Percentiles rank a stretch among this genome's conserved stretches.
These are phyloP conservation scores for Paradendryphiella salina DNA, from an alignment of 2,329 filamentous ascomycete species.

Conservation along the genomic window DNA sequence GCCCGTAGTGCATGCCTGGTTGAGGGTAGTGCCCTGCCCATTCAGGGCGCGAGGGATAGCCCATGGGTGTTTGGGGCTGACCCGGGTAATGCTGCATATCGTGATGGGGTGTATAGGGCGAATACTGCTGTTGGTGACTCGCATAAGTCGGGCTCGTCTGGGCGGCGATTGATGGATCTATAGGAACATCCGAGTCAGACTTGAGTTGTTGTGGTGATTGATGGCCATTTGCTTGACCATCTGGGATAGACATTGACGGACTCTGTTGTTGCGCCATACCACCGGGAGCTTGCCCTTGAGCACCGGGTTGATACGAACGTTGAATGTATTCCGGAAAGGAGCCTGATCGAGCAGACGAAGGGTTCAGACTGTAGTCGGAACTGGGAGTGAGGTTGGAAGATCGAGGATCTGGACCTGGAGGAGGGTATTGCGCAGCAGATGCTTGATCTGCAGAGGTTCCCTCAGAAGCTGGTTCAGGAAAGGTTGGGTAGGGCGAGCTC, in stretches of 20 bases:
- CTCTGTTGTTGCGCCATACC: conserved; percentile 99
- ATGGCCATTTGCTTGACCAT: conserved; percentile 73
- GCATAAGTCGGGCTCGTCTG: conserved; percentile 90
- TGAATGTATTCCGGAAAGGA: conserved; percentile 84
- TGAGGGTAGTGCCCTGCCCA: conserved; percentile 65
- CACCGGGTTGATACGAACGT: conserved; percentile 78
- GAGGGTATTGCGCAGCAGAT: conserved; percentile 85
- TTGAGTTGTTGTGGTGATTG: conserved; percentile 69
- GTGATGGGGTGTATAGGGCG: conserved; percentile 81
- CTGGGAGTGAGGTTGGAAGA: conserved; percentile 78
- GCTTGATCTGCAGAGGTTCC: conserved; percentile 82
- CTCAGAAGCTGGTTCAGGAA: conserved; percentile 74
- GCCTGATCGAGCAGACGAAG: conserved; percentile 74
- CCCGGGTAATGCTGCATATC: conserved; percentile 80
- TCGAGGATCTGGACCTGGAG: conserved; percentile 77
- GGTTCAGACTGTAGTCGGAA: conserved; percentile 84
- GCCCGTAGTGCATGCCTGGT: conserved; percentile 51
- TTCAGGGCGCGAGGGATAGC: conserved; percentile 68
- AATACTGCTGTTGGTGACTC: conserved; percentile 72
- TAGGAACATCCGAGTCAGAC: conserved; percentile 96
- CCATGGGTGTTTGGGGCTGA: conserved; percentile 60
- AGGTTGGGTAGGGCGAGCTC: conserved; percentile 58
- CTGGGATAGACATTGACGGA: conserved; percentile 89
- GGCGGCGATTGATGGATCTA: conserved; percentile 98
- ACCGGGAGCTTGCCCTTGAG: conserved; percentile 73